phyloP scores from a whole-genome alignment of 108 stramenopile genomes.

The Epithemia pelagica region DNA sequence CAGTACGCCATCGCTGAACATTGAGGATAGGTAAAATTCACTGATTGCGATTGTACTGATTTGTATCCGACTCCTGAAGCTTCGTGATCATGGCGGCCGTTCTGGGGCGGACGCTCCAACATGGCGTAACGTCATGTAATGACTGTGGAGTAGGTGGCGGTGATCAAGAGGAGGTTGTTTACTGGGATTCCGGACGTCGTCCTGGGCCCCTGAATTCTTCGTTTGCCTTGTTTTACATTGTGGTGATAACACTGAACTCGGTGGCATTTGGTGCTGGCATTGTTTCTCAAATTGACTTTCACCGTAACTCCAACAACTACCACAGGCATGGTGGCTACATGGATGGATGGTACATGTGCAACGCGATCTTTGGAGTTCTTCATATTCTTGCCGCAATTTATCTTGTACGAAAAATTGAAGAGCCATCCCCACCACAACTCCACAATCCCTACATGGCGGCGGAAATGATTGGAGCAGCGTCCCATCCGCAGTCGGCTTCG shows the following conservation, averaged over 20 bases:
- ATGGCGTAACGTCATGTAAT: neutral
- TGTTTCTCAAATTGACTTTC: conserved; percentile 6
- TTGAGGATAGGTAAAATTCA: too few relatives aligned
- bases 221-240: conserved; percentile 10
- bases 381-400: conserved; percentile 13
- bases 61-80: too few relatives aligned
- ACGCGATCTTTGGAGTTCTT: conserved; percentile 11
- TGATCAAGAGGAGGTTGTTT: neutral
- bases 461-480: neutral
- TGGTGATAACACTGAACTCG: conserved; percentile 8
- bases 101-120: neutral
- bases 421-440: neutral
- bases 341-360: conserved; percentile 14
- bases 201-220: conserved; percentile 7
- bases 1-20: too few relatives aligned
- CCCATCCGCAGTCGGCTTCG: neutral
- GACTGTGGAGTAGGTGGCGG: neutral
- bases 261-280: conserved; percentile 8
- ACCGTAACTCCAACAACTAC: neutral
- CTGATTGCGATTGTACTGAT: too few relatives aligned
- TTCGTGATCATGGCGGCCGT: neutral
- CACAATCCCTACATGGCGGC: neutral
- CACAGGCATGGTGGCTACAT: neutral
- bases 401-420: conserved; percentile 12
- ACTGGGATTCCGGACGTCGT: neutral